Conservation (phyloP, 2,329 filamentous ascomycete genomes). For the Alternaria consortialis region DNA sequence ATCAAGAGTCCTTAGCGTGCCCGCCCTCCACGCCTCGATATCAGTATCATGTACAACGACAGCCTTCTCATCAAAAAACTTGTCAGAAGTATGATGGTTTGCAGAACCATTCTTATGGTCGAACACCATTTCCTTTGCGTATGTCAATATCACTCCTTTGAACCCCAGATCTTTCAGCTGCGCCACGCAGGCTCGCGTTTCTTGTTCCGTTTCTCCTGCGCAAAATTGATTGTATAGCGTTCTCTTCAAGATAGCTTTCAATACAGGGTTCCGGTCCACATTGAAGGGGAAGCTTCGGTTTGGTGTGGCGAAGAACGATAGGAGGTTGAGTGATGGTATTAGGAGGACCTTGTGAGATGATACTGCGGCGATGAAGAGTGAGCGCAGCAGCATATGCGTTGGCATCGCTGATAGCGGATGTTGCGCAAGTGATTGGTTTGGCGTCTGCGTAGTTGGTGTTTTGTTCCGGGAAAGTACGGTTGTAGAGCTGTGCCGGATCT, state of each 20-base stretch:
- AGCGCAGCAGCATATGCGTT: constrained; percentile 39
- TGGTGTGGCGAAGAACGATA: constrained; percentile 53
- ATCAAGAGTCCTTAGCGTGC: constrained; percentile 41
- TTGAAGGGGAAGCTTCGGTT: constrained; percentile 54
- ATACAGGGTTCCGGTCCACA: constrained; percentile 76
- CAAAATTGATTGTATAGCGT: constrained; percentile 94
- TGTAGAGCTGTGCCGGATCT: constrained; percentile 24
- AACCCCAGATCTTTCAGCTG: constrained; percentile 76
- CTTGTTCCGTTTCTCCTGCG: constrained; percentile 75
- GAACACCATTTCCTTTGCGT: constrained; percentile 72
- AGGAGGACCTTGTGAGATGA: constrained; percentile 58
- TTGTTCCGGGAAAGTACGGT: constrained; percentile 22
- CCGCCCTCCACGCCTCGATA: constrained; percentile 49
- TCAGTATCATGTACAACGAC: constrained; percentile 29
- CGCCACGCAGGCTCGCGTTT: constrained; percentile 72
- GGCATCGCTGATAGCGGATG: constrained; percentile 40
- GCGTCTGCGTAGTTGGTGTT: constrained; percentile 8
- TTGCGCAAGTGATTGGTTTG: constrained; percentile 18
- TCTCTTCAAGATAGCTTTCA: constrained; percentile 76
- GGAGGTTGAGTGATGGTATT: constrained; percentile 48
- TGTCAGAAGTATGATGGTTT: constrained; percentile 25
- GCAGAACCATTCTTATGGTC: constrained; percentile 47
- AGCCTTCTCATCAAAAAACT: constrained; percentile 8
- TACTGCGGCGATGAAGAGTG: constrained; percentile 54
- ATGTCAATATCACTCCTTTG: constrained; percentile 82